Percentiles rank a stretch among this genome's conserved stretches.
Evolutionary conservation across 257 asterid species (phyloP).

Genomic region (Catharanthus roseus): DNA sequence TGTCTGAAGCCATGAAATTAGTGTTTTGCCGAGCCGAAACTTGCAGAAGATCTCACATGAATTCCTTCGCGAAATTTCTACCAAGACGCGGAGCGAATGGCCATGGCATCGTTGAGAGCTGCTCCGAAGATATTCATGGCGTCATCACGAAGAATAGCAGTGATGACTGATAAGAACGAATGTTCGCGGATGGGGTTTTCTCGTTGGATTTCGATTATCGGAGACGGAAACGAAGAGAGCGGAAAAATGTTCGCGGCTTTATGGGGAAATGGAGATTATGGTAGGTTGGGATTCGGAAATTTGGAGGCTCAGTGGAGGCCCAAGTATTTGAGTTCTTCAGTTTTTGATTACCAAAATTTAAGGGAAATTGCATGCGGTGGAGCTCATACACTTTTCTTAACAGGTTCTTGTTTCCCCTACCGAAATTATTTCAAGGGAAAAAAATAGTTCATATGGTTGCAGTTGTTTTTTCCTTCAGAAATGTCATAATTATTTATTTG

Average conservation of each 20-base stretch:
- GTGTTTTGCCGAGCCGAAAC: background rate
- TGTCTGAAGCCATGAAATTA: background rate
- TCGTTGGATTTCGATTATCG: conserved; percentile 36
- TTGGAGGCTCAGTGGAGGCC: conserved; percentile 85
- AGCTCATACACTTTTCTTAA: conserved; percentile 89
- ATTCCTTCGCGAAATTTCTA: background rate
- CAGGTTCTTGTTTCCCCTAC: conserved; percentile 38
- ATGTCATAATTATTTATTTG: no score
- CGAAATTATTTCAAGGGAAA: background rate
- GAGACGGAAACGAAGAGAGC: conserved; percentile 17
- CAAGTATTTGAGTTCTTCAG: conserved; percentile 42
- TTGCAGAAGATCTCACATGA: background rate
- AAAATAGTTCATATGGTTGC: background rate
- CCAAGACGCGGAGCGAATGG: background rate
- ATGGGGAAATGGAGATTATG: conserved; percentile 98
- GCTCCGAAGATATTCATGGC: background rate
- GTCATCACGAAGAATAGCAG: background rate
- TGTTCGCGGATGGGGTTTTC: conserved; percentile 23
- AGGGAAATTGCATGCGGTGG: conserved; percentile 87
- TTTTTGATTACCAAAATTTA: conserved; percentile 59
- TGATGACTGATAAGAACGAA: background rate
- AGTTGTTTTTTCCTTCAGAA: background rate
- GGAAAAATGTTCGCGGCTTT: conserved; percentile 65
- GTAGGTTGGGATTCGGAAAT: conserved; percentile 83
- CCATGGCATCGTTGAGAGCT: background rate